Evolutionary conservation across 768 basidiomycete genomes (phyloP).

Genomic region (Kwoniella sp.): DNA sequence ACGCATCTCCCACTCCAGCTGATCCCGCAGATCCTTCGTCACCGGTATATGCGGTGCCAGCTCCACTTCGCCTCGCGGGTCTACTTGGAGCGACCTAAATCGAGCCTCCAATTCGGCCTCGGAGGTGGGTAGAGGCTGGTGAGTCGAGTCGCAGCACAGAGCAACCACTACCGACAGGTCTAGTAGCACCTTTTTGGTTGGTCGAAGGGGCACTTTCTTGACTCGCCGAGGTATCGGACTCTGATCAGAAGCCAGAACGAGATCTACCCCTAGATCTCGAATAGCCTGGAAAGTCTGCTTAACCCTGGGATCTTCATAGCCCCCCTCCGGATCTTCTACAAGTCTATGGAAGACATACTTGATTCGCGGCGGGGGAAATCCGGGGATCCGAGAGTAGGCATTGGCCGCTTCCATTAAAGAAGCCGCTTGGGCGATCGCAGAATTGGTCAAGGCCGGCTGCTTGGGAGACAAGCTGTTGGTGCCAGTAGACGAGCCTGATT

Average conservation of each 20-base stretch:
- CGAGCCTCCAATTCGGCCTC: conserved; percentile 60
- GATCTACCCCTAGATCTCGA: conserved; percentile 61
- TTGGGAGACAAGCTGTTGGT: not conserved
- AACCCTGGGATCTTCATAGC: conserved; percentile 55
- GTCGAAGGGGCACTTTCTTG: conserved; percentile 38
- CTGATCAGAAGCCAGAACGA: conserved; percentile 54
- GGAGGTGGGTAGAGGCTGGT: conserved; percentile 61
- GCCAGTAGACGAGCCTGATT: conserved; percentile 4
- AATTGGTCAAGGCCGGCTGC: conserved; percentile 60
- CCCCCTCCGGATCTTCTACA: conserved; percentile 51
- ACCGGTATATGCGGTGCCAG: conserved; percentile 52
- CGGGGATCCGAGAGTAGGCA: conserved; percentile 55
- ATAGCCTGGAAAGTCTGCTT: conserved; percentile 59
- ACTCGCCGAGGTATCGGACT: conserved; percentile 17
- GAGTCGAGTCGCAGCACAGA: conserved; percentile 74
- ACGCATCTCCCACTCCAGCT: conserved; percentile 70
- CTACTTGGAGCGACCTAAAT: conserved; percentile 58
- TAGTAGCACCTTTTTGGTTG: conserved; percentile 66
- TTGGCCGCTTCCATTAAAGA: conserved; percentile 63
- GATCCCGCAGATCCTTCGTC: conserved; percentile 65
- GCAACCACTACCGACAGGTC: conserved; percentile 83
- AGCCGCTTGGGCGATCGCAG: conserved; percentile 67
- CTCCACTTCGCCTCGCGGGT: not conserved
- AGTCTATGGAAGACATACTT: conserved; percentile 68
- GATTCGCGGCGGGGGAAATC: conserved; percentile 46